Base-by-base conservation (phyloP, 495 filamentous ascomycete species). In the Aspergillus wentii region DNA sequence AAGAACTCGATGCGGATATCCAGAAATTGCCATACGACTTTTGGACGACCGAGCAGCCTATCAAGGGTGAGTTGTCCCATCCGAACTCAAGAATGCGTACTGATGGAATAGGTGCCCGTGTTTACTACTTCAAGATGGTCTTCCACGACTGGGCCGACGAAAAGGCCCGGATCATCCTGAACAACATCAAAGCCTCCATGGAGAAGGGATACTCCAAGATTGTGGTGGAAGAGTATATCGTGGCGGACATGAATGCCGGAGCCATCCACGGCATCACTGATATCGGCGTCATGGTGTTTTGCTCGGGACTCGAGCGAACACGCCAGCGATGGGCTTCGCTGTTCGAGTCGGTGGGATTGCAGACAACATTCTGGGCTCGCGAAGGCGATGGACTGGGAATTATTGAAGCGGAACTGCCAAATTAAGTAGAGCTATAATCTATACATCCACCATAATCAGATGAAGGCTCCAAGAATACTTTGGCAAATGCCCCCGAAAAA, bases 61-160 rank as follows among this genome's bases (percentile, higher is more conserved):
- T 75, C 2, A 50, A 65, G 33, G 72, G 68, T 70, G 45, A 18
- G 40, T 43, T n/a, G n/a, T n/a, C n/a, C 9, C 3, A 18, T 18
- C 7, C 17, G 11, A 30, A 8, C 14, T 18, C 35, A 3, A 11
- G 15, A 23, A n/a, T 33, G 16, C 19, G 11, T 30, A 10, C 5
- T n/a, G n/a, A 22, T 36, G 8, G 15, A 15, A 66, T n/a, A n/a
- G 67, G 62, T 16, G 62, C 72, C 2, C 57, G 59, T 11, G 52
- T 51, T 0, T 76, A 75, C 38, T 75, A 72, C 38, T 38, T 74
- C 21, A 66, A 69, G 14, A 52, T 58, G 18, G 50, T 76, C 13
- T 39, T 78, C 7, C 69, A 75, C 28, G 69, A 74, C 46, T 73
- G 66, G 64, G 56, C 59, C 1, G 68, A 74, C 33, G 61, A 71